These are phyloP conservation scores for Peterozyma xylosa DNA, from an alignment of 805 yeast genomes.

Conservation along the genomic window DNA sequence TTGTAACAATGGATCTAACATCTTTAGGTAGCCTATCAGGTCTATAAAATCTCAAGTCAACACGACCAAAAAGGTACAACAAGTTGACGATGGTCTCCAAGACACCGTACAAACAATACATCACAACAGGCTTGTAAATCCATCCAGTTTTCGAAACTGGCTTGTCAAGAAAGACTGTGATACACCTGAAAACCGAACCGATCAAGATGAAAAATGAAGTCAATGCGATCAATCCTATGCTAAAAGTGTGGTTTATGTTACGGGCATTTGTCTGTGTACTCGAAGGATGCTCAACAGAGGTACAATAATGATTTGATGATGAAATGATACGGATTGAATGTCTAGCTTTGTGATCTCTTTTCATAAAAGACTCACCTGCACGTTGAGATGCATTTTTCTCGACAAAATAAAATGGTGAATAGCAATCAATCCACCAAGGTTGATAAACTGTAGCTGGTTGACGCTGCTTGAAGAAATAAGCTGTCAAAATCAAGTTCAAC, in stretches of 20 bases:
- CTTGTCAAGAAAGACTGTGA: conserved; percentile 32
- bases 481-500: conserved; percentile 35
- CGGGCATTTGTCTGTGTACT: conserved; percentile 26
- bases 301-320: conserved; percentile 34
- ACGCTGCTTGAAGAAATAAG: conserved; percentile 52
- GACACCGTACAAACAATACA: conserved; percentile 66
- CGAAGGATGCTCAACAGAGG: conserved; percentile 5
- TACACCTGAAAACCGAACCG: conserved; percentile 43
- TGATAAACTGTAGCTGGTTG: conserved; percentile 42
- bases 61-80: conserved; percentile 53
- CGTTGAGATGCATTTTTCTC: conserved; percentile 40
- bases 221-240: conserved; percentile 35
- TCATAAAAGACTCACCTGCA: conserved; percentile 40
- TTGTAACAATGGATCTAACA: neutral
- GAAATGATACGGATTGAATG: conserved; percentile 55
- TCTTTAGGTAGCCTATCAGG: conserved; percentile 38
- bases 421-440: conserved; percentile 75
- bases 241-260: conserved; percentile 39
- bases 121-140: conserved; percentile 46
- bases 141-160: conserved; percentile 26
- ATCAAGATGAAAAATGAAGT: conserved; percentile 43
- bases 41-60: conserved; percentile 73
- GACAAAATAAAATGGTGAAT: conserved; percentile 51
- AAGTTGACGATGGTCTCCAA: conserved; percentile 53
- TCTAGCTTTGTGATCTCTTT: conserved; percentile 37